Conservation (phyloP, 306 rosid genomes). For the Begonia peltatifolia region DNA sequence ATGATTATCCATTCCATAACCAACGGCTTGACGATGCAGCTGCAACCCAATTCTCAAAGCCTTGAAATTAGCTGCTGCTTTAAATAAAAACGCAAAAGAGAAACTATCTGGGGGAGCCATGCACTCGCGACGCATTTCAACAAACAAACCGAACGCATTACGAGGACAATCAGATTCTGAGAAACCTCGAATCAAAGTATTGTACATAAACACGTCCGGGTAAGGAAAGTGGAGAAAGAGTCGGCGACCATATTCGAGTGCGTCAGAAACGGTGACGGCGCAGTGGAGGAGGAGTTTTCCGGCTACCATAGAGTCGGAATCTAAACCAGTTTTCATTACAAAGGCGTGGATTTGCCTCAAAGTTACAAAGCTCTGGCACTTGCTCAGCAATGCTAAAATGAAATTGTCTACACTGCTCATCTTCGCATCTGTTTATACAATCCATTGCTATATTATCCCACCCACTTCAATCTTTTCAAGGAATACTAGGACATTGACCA, state of each 20-base stretch:
- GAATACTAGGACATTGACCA: no score
- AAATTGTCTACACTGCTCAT: neutral
- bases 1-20: slow-evolving; percentile 38
- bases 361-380: slow-evolving; percentile 32
- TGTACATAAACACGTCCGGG: slow-evolving; percentile 86
- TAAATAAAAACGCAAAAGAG: slow-evolving; percentile 61
- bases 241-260: slow-evolving; percentile 42
- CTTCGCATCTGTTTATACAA: no score
- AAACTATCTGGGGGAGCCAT: slow-evolving; percentile 42
- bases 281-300: slow-evolving; percentile 77
- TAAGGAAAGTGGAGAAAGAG: slow-evolving; percentile 36
- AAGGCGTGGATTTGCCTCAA: slow-evolving; percentile 44
- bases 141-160: slow-evolving; percentile 31
- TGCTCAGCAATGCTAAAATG: slow-evolving; percentile 22
- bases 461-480: neutral
- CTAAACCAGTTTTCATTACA: slow-evolving; percentile 29
- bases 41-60: slow-evolving; percentile 30
- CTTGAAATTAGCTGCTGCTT: slow-evolving; percentile 46
- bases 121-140: slow-evolving; percentile 35
- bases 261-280: slow-evolving; percentile 38
- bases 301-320: slow-evolving; percentile 27
- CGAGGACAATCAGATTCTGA: slow-evolving; percentile 36
- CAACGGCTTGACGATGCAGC: slow-evolving; percentile 39
- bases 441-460: neutral
- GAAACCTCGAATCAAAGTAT: slow-evolving; percentile 59